Base-by-base conservation (phyloP, 352 stramenopile genomes). In the Pythium aphanidermatum region DNA sequence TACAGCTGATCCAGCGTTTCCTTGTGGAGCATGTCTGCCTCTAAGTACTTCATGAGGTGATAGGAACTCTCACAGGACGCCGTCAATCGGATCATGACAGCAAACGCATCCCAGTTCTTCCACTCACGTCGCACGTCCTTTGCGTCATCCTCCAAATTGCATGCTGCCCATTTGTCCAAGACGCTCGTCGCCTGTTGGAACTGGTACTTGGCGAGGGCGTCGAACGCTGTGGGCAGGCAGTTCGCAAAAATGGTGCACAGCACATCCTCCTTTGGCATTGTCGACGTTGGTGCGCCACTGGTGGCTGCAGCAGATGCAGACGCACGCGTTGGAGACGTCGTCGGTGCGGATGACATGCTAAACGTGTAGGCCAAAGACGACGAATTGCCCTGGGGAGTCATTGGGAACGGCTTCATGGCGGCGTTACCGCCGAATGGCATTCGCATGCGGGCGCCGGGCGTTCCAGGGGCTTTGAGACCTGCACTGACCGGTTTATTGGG, bases 31-130 rank as follows among this genome's bases (percentile, higher is more conserved):
- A 64, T 63, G 33, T 54, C 47, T n/a, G 51, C 37, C 17, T 66
- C 40, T 3, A 70, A 37, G 32, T 70, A 70, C 39, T 33, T 48
- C 61, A 70, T 70, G 24, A 64, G 39, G 23, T 70, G 50, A 40
- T 70, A 70, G 41, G 61, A 44, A 25, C 56, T 70, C 44, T 70
- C 61, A 25, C 61, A 70, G 6, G 61, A 60, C 28, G 61, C 51
- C 1, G 47, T 26, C 11, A 70, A 48, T 12, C 53, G 56, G 14
- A 70, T 19, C 42, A 64, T 61, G 21, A 64, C 56, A 33, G 30
- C 43, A 38, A 70, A 70, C 31, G 34, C 55, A 17, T 65, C 47
- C 61, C 61, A 70, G 43, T 42, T 49, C 12, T 46, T 51, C 61
- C 61, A 70, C 25, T 63, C 52, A 7, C 36, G 31, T 24, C 50